Percentiles rank a stretch among this genome's conserved stretches.
These are phyloP conservation scores for Teratosphaeria epicoccoides DNA, from an alignment of 2,329 filamentous ascomycete genomes.

Conservation along the genomic window DNA sequence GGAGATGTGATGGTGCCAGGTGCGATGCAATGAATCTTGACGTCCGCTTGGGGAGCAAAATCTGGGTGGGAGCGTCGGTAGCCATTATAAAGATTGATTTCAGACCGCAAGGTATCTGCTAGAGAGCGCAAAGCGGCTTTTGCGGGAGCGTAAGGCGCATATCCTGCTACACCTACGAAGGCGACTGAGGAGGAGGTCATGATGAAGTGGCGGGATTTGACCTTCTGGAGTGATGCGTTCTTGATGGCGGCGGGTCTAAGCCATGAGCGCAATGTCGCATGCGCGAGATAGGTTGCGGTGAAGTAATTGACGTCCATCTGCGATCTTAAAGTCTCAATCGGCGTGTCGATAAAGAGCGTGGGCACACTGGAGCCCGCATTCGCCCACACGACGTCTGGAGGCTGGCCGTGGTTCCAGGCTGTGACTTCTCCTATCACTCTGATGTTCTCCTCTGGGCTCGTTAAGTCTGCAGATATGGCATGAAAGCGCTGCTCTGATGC, in stretches of 20 bases:
- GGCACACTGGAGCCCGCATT: constrained; percentile 67
- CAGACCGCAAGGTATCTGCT: constrained; percentile 72
- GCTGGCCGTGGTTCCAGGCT: constrained; percentile 61
- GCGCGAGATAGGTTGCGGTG: constrained; percentile 74
- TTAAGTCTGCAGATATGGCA: constrained; percentile 74
- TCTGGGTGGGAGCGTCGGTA: constrained; percentile 34
- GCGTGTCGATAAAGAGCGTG: constrained; percentile 65
- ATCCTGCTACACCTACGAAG: constrained; percentile 70
- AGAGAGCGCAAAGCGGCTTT: constrained; percentile 79
- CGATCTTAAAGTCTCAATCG: constrained; percentile 53
- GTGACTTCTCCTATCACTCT: constrained; percentile 61
- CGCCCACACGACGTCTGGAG: constrained; percentile 85
- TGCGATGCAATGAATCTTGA: constrained; percentile 71
- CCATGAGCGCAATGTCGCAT: constrained; percentile 69
- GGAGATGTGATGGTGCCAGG: constrained; percentile 74
- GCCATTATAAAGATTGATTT: constrained; percentile 75
- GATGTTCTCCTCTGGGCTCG: constrained; percentile 56
- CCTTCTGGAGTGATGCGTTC: constrained; percentile 6
- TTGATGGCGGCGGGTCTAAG: constrained; percentile 37
- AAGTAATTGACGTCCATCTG: constrained; percentile 95
- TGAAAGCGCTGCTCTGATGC: constrained; percentile 65
- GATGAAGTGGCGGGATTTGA: constrained; percentile 63
- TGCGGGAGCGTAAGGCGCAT: constrained; percentile 69
- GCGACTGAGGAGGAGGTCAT: constrained; percentile 72
- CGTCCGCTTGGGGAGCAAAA: constrained; percentile 47